Evolutionary conservation across 129 eudicot species (phyloP), one percentile per base, ranked within the genome.

Genomic region (Chrysanthemum seticuspe): DNA sequence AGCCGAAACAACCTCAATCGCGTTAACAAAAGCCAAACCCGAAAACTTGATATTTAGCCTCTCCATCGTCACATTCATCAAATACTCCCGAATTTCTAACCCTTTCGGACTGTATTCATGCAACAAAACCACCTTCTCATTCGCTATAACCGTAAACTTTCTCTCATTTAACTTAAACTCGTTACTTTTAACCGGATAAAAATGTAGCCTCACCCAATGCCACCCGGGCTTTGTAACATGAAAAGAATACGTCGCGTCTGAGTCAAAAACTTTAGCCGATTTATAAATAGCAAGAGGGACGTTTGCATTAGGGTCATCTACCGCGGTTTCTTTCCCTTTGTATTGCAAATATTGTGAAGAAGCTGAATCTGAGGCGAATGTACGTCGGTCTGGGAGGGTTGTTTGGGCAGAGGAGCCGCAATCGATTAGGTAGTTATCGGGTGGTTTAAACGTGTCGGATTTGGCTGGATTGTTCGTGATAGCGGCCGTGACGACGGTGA

Each of bases 141-240:
- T 75, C 8, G 57, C 76, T n/a, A 94, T 83, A 13, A 94, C 98
- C n/a, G 76, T 59, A 62, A 94, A 90, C 50, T 79, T 84, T 0
- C 96, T 82, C 19, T 79, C 80, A 14, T 86, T 73, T 10, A 90
- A 63, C 55, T 94, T 86, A 44, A 69, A 82, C 44, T 80, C 92
- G 19, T 75, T 81, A 75, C 56, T 83, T 7, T 74, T 27, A 12
- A 90, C 25, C 1, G 93, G 88, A 16, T 74, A 76, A 71, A 94
- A 94, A 62, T 94, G 96, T 9, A 90, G 82, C 7, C 99, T 80
- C 18, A 90, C 76, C 97, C 97, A 94, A 85, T 90, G 99, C 97
- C 93, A 94, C 3, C 99, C 99, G 5, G 96, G 79, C 11, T 85
- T 85, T 31, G 86, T 34, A 4, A 88, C 79, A 48, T 64, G 86